Base-by-base conservation (phyloP, 83 land plant species). In the Thuja plicata region DNA sequence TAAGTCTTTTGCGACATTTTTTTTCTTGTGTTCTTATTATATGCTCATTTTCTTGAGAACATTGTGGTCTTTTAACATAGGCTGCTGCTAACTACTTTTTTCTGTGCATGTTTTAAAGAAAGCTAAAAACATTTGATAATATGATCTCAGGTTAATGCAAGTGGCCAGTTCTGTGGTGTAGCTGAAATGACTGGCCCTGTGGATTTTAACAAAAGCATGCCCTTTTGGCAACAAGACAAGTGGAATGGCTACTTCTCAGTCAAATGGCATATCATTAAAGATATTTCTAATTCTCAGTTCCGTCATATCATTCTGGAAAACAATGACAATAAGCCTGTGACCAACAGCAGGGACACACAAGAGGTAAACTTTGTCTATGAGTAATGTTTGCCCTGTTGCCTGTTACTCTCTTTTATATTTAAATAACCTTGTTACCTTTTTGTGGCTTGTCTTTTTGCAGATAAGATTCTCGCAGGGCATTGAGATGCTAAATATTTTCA, bases 151-250 rank as follows among this genome's bases (percentile, higher is more conserved):
- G 97, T 96, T 11, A 96, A 96, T 93, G 97, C 95, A 40, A 96
- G 97, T 90, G 94, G 96, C 41, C 97, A 96, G 86, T 96, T 94
- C 77, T 94, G 96, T 88, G 97, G 97, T 38, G 94, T 94, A 7
- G 97, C 97, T 32, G 96, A 96, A 88, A 96, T 96, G 97, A 81
- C 73, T 45, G 96, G 96, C 24, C 89, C 88, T 71, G 97, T 96
- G 43, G 94, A 96, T 91, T 96, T 93, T 88, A 90, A 86, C 48
- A 96, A 90, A 87, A 96, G 89, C 60, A 93, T 94, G 92, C 94
- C 91, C 35, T 96, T 91, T 85, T 96, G 97, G 97, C 96, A 96
- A 89, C 97, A 96, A 85, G 95, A 93, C 85, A 96, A 94, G 91
- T 96, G 97, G 97, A 94, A 89, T 92, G 96, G 96, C 15, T 93